Percentiles rank a stretch among this genome's conserved stretches.
phyloP scores from a whole-genome alignment of 2,329 filamentous ascomycete genomes.

The Hymenoscyphus linearis region DNA sequence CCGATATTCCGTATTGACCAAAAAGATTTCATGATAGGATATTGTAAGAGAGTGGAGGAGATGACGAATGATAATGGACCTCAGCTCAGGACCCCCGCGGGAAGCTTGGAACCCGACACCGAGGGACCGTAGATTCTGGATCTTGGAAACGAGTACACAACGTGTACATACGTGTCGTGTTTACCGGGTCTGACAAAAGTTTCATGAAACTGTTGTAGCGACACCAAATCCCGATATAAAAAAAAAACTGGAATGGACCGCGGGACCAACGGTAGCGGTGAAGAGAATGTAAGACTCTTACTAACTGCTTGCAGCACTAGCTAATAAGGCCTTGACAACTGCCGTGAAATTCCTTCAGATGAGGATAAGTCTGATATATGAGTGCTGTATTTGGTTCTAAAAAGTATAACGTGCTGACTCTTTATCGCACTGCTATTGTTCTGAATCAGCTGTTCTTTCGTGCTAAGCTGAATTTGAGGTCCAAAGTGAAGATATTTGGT shows the following conservation, averaged over 20 bases:
- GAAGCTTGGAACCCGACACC: not conserved
- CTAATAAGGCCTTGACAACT: not conserved
- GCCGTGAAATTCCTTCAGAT: too few relatives aligned
- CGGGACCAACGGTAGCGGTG: not conserved
- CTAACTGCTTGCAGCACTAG: not conserved
- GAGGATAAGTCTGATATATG: not conserved
- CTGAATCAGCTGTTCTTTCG: too few relatives aligned
- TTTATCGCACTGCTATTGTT: not conserved
- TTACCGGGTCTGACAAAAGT: not conserved
- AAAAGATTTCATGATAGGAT: not conserved
- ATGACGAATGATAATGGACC: too few relatives aligned
- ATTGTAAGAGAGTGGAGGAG: not conserved
- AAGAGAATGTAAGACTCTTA: not conserved
- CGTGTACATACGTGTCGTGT: not conserved
- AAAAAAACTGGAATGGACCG: not conserved
- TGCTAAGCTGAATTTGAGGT: too few relatives aligned
- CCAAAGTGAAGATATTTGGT: too few relatives aligned
- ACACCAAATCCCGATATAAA: not conserved
- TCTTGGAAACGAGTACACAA: not conserved
- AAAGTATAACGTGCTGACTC: not conserved
- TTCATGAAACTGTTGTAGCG: not conserved
- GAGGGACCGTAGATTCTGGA: not conserved
- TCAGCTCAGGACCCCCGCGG: too few relatives aligned
- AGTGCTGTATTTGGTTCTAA: not conserved
- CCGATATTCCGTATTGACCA: not conserved